Base-by-base conservation (phyloP, 495 filamentous ascomycete species). In the Penicillium mononematosum region DNA sequence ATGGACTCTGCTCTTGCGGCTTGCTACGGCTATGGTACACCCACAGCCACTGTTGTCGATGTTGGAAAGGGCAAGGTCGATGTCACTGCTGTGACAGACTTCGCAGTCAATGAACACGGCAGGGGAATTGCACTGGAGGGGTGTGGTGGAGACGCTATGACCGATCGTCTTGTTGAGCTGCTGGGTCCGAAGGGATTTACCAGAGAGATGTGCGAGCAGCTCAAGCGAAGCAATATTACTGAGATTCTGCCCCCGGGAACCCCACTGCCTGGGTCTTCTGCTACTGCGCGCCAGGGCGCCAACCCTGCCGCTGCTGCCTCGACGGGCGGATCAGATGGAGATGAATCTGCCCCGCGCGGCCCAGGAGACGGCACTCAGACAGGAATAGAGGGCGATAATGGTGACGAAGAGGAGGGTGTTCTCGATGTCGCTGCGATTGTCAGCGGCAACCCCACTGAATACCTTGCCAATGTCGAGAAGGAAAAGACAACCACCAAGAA, bases 341-440 rank as follows among this genome's bases (percentile, higher is more conserved):
- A 69, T 14, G 61, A 64, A 3, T 66, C 69, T 38, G 67, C 66
- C 51, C 76, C 82, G 7, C 69, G 78, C 56, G 83, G 80, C 3
- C 80, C 83, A 2, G 82, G 81, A 1, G 70, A 71, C 1, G 75
- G 76, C 41, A 82, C 81, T 5, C 77, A 83, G 59, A 75, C 73
- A 12, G 78, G 74, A 14, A 74, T 52, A 24, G 72, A 73, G 24
- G 74, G 71, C 34, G 66, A 69, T 8, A 75, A 80, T 34, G 39
- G 8, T 20, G 83, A 79, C 1, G 78, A 83, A 4, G 87, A 85
- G 6, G 94, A 98, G 51, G 94, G 94, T 3, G 89, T 94, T 4
- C 76, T 98, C 14, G 92, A 98, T 67, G 91, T 98, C 31, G 94
- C 94, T 20, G 93, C 86, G 56, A 96, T 98, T 61, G 92, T 98